Evolutionary conservation across 768 basidiomycete species (phyloP), one percentile per base, ranked within the genome.

Genomic region (Amanita muscaria): DNA sequence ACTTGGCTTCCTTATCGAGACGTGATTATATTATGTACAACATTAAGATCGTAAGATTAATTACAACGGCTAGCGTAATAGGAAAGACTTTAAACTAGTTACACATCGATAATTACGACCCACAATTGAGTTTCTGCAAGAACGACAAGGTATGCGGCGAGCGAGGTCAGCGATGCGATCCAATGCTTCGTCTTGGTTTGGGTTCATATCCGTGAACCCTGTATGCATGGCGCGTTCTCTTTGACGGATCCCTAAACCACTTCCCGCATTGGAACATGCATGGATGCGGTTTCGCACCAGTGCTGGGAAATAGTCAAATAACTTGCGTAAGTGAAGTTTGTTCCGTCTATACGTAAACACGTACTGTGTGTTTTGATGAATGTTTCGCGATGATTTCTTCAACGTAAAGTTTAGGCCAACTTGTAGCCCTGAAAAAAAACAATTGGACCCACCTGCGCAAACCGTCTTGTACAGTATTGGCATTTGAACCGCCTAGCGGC

Each of bases 221-320:
- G 15, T 72, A 66, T 60, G 76, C 72, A 57, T 82, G 81, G 29
- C 76, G 65, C 51, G 79, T 78, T 34, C 79, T 64, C 42, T 79
- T 68, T 3, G 81, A 79, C 14, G 79, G 79, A 52, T 83, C 81
- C 42, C 74, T 79, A 65, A 81, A 83, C 11, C 61, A 59, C 51
- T 68, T 65, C 9, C 63, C 68, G 49, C 81, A 83, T 23, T 56
- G 46, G 46, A 62, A 76, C 16, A 64, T 70, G 55, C 77, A 77
- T 44, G 66, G 62, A 43, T 78, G 75, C 11, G 79, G 78, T 15
- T 67, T 68, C 12, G 69, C 67, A 5, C 76, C 74, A 34, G 80
- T 80, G 48, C 80, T 83, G 42, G 34, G n/a, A 40, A 35, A 14
- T n/a, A n/a, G n/a, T n/a, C n/a, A n/a, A n/a, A n/a, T n/a, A n/a